Percentiles rank a stretch among this genome's conserved stretches.
phyloP scores from a whole-genome alignment of 2,329 filamentous ascomycete species.

The Amylocarpus encephaloides region DNA sequence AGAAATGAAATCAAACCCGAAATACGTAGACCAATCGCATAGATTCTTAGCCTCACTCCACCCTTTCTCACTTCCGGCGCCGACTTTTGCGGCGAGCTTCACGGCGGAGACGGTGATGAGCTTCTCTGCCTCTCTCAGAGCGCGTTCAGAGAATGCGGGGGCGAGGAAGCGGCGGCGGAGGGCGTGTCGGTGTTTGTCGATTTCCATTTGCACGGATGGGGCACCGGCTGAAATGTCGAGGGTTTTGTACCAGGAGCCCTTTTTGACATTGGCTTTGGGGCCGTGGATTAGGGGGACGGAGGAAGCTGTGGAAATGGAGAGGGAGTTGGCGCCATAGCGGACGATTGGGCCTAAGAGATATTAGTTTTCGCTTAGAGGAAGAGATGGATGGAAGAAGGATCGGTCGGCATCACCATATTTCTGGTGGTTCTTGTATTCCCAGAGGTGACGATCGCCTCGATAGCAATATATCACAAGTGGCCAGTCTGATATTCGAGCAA shows the following conservation, averaged over 20 bases:
- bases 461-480: conserved; percentile 9
- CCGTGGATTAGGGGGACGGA: conserved; percentile 8
- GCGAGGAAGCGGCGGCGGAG: conserved; percentile 20
- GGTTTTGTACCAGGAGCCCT: conserved; percentile 15
- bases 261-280: conserved; percentile 16
- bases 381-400: neutral
- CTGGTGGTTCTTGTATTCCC: conserved; percentile 12
- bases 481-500: conserved; percentile 14
- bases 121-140: conserved; percentile 29
- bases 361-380: neutral
- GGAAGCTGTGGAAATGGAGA: conserved; percentile 8
- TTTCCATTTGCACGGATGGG: conserved; percentile 13
- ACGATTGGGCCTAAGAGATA: neutral
- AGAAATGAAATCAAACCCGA: conserved; percentile 36
- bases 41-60: conserved; percentile 19
- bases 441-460: conserved; percentile 13
- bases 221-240: conserved; percentile 11
- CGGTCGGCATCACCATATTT: conserved; percentile 10
- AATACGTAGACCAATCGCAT: conserved; percentile 32
- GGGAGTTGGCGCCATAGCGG: conserved; percentile 10
- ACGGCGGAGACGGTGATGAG: conserved; percentile 14
- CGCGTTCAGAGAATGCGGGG: conserved; percentile 29
- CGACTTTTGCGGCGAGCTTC: conserved; percentile 4
- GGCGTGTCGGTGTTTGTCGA: conserved; percentile 10
- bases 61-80: conserved; percentile 9